Percentiles rank a stretch among this genome's conserved stretches.
Conservation (phyloP, 768 basidiomycete species). For the Holtermanniella nyarrowii region DNA sequence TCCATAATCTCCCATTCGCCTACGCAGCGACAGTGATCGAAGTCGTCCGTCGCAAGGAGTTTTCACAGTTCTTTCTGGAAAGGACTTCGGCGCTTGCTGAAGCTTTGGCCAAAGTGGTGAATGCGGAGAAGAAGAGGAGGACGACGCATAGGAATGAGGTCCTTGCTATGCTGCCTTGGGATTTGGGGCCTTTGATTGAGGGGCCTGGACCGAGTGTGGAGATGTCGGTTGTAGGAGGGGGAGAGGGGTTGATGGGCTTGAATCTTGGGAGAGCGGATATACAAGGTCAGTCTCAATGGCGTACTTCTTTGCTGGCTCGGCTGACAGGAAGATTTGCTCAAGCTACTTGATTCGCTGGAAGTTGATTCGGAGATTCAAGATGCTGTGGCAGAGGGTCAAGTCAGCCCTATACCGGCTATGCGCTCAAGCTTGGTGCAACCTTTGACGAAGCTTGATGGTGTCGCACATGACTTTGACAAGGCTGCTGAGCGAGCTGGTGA, state of each 20-base stretch:
- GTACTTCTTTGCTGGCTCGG: neutral
- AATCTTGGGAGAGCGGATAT: conserved; percentile 60
- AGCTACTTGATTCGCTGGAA: conserved; percentile 16
- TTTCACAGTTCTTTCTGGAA: conserved; percentile 74
- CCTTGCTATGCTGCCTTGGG: conserved; percentile 78
- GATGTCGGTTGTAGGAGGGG: conserved; percentile 59
- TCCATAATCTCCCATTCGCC: conserved; percentile 82
- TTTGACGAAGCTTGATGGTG: conserved; percentile 63
- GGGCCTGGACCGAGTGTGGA: conserved; percentile 65
- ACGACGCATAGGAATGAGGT: conserved; percentile 76
- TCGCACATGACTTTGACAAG: conserved; percentile 71
- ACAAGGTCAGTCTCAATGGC: conserved; percentile 48
- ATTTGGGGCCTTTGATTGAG: conserved; percentile 65
- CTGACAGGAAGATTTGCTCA: conserved; percentile 21
- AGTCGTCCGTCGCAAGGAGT: conserved; percentile 81
- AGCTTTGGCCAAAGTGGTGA: conserved; percentile 72
- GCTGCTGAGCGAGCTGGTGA: conserved; percentile 73
- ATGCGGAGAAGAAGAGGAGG: conserved; percentile 69
- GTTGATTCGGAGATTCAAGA: conserved; percentile 20
- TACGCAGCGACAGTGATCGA: conserved; percentile 87
- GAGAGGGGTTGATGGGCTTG: conserved; percentile 50
- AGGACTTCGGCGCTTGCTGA: conserved; percentile 71
- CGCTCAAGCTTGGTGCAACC: conserved; percentile 57
- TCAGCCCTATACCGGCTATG: conserved; percentile 53
- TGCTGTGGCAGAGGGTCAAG: conserved; percentile 7